Evolutionary conservation across 257 asterid genomes (phyloP), one percentile per base, ranked within the genome.

Genomic region (Gynochthodes officinalis): DNA sequence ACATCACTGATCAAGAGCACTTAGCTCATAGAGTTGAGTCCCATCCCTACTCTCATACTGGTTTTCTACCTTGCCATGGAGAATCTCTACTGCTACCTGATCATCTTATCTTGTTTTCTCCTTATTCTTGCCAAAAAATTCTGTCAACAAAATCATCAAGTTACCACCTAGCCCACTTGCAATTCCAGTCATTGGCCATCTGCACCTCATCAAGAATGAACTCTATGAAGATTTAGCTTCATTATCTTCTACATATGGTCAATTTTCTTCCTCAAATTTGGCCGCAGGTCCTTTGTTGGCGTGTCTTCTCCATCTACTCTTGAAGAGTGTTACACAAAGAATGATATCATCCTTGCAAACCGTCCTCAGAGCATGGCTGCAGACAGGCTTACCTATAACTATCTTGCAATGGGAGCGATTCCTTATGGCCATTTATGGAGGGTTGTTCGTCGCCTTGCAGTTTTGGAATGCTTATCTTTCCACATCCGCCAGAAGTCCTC

Each of bases 101-200:
- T 23, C 7, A 18, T 25, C 60, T 64, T 35, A 14, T 65, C 7
- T 44, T 7, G 67, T 27, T 21, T 70, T n/a, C 49, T 77, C 60
- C 12, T 73, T 13, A 21, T 67, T 75, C 48, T 71, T 18, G 18
- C 71, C 42, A 81, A 67, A 68, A 62, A 5, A 15, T 12, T 8
- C 5, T 69, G 13, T 72, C 59, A 53, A 48, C 18, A 19, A 9
- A 4, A 50, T 48, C 54, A 37, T 28, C 71, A 70, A 71, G 12
- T 66, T 70, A 11, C 86, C 94, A 0, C 93, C 93, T 57, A 40
- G 78, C 54, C 91, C 94, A 11, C 80, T 32, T 5, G 64, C 88
- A 42, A 85, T 85, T 25, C 95, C 95, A 6, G 40, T 87, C 4
- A 77, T 85, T 0, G 96, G 96, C 79, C 96, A 85, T 43, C 82